Base-by-base conservation (phyloP, 805 yeast genomes). In the Sugiyamaella americana region DNA sequence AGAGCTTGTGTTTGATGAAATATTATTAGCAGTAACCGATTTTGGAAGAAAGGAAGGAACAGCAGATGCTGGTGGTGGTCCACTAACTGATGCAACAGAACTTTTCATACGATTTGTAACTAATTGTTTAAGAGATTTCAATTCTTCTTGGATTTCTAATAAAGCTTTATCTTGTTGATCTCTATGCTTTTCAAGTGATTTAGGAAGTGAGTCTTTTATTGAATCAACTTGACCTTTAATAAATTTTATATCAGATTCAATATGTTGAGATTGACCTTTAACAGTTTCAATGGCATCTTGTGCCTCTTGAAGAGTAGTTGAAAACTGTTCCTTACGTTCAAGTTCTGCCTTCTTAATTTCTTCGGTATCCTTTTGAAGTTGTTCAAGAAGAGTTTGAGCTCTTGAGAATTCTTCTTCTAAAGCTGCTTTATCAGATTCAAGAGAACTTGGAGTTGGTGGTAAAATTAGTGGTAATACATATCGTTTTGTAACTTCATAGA, bases 381-480 rank as follows among this genome's bases (percentile, higher is more conserved):
- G 80, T 53, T 83, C 79, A 56, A 91, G 69, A 3, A 88, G 70
- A 46, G 79, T 76, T 61, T 87, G 95, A 11, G 88, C 81, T 50
- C 87, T 76, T 40, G 73, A 68, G 60, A 93, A 88, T 64, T 93
- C 96, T 47, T 77, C 81, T 49, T 84, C 86, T 37, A 93, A 79
- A 36, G 84, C 81, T 48, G 75, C 82, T 65, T 87, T 89, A 62
- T 91, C 98, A 51, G 83, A 78, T 47, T 91, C 97, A 21, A 93
- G 69, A 36, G 85, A 80, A 1, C 82, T 60, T 50, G 87, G 87
- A 0, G 91, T 75, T 4, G 96, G 94, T 0, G 98, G 98, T 32
- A 87, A 57, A 3, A 93, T 77, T 78, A 45, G 91, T 83, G 56
- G 94, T 64, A 68, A 48, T 22, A 69, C 63, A 60, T 87, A 88